Evolutionary conservation across 257 asterid genomes (phyloP).

Genomic region (Nicotiana benthamiana): DNA sequence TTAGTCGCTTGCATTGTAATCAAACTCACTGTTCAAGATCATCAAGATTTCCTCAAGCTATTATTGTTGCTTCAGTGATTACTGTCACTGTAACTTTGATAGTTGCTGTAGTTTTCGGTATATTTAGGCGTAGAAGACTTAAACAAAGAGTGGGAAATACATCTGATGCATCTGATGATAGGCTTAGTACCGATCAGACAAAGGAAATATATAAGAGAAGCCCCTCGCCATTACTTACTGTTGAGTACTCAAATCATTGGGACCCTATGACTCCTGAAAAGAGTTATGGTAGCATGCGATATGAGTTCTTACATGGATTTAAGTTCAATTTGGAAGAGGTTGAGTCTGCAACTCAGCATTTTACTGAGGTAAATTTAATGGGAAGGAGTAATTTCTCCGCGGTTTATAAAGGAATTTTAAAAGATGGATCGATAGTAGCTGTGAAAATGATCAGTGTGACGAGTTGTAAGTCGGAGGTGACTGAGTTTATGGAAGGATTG

Average conservation of each 20-base stretch:
- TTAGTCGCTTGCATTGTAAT: conserved; percentile 38
- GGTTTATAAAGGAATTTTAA: conserved; percentile 65
- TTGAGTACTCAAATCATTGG: conserved; percentile 45
- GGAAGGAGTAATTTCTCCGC: conserved; percentile 79
- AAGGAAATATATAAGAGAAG: conserved; percentile 41
- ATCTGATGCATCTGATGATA: conserved; percentile 46
- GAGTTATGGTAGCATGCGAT: conserved; percentile 29
- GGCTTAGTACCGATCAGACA: conserved; percentile 31
- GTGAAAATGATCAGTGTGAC: conserved; percentile 63
- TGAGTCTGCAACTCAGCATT: conserved; percentile 92
- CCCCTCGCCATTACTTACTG: conserved; percentile 48
- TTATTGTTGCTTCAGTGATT: conserved; percentile 42
- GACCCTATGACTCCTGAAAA: conserved; percentile 29
- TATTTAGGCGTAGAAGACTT: conserved; percentile 35
- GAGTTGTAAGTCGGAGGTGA: conserved; percentile 75
- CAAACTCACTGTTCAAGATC: conserved; percentile 46
- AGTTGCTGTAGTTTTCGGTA: conserved; percentile 23
- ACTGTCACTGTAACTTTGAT: conserved; percentile 22
- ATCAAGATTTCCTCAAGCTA: conserved; percentile 45
- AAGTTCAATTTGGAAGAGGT: conserved; percentile 80
- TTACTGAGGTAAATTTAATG: conserved; percentile 63
- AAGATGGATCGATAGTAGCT: conserved; percentile 75
- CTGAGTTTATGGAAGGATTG: conserved; percentile 69
- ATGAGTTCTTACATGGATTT: conserved; percentile 27
- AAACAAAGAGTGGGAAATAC: conserved; percentile 61